Evolutionary conservation across 2,329 filamentous ascomycete genomes (phyloP).

Genomic region (Xylaria digitata): DNA sequence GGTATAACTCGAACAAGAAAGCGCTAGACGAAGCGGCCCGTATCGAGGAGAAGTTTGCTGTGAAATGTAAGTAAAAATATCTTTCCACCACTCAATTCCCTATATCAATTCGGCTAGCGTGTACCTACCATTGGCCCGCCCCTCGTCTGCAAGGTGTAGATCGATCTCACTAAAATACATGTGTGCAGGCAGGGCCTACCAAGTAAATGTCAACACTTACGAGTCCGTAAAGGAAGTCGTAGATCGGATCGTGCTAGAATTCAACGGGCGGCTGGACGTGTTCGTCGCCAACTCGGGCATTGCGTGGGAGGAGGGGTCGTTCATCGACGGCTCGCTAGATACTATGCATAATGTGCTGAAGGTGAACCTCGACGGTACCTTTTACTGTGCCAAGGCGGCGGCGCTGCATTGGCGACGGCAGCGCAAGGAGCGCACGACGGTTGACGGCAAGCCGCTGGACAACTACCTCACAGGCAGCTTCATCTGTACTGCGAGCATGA

Average conservation of each 20-base stretch:
- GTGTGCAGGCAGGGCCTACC: slow-evolving; percentile 66
- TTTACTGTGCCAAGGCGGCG: slow-evolving; percentile 79
- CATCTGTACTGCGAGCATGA: slow-evolving; percentile 83
- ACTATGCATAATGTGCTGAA: slow-evolving; percentile 75
- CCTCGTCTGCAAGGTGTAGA: neutral
- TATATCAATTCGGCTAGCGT: neutral
- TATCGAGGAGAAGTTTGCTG: slow-evolving; percentile 73
- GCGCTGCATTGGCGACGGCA: slow-evolving; percentile 77
- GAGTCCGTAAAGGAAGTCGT: slow-evolving; percentile 64
- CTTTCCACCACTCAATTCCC: neutral
- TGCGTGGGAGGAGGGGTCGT: slow-evolving; percentile 75
- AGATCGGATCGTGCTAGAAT: slow-evolving; percentile 68
- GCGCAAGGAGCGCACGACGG: slow-evolving; percentile 72
- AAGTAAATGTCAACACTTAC: slow-evolving; percentile 68
- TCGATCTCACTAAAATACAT: slow-evolving; percentile 1
- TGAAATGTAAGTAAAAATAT: slow-evolving; percentile 66
- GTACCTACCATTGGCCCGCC: neutral
- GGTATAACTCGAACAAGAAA: slow-evolving; percentile 77
- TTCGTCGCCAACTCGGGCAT: slow-evolving; percentile 85
- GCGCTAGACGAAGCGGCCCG: slow-evolving; percentile 70
- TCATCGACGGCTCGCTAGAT: slow-evolving; percentile 72
- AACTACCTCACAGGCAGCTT: slow-evolving; percentile 75
- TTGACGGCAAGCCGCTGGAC: slow-evolving; percentile 70
- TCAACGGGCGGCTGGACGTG: slow-evolving; percentile 79
- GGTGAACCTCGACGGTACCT: slow-evolving; percentile 80